These are phyloP conservation scores for Acer yangbiense DNA, from an alignment of 345 rosid species.

Conservation along the genomic window DNA sequence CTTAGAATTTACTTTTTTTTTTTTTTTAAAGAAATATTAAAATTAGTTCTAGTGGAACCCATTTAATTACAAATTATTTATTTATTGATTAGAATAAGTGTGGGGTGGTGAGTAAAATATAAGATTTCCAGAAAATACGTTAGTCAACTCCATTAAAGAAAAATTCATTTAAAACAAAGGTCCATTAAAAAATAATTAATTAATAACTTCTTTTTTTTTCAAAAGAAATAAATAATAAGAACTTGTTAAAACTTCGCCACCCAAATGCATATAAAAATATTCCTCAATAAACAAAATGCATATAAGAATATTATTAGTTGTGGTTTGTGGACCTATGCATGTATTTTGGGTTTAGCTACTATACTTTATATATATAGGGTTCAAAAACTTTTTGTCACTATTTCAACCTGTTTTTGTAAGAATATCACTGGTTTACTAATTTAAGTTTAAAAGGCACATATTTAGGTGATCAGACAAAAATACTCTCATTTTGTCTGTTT, in stretches of 20 bases:
- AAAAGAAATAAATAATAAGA: background rate
- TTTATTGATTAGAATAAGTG: background rate
- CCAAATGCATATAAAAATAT: background rate
- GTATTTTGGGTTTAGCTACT: too few species aligned
- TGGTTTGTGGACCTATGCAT: background rate
- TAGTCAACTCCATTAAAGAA: constrained; percentile 16
- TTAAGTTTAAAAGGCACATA: too few species aligned
- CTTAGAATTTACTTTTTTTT: background rate
- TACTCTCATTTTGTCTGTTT: too few species aligned
- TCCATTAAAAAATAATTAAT: background rate
- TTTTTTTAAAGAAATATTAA: background rate
- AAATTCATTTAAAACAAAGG: too few species aligned
- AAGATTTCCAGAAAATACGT: background rate
- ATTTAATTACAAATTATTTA: background rate
- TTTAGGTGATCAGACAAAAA: too few species aligned
- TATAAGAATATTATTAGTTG: background rate
- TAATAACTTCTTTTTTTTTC: background rate
- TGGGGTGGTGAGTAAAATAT: background rate
- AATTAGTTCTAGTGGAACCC: constrained; percentile 15
- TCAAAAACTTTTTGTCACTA: too few species aligned
- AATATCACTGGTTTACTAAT: too few species aligned
- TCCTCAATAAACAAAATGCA: too few species aligned
- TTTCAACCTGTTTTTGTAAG: too few species aligned
- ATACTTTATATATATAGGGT: too few species aligned
- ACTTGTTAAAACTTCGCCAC: background rate